Base-by-base conservation (phyloP, 1,139 yeast species). In the Candida anutae region DNA sequence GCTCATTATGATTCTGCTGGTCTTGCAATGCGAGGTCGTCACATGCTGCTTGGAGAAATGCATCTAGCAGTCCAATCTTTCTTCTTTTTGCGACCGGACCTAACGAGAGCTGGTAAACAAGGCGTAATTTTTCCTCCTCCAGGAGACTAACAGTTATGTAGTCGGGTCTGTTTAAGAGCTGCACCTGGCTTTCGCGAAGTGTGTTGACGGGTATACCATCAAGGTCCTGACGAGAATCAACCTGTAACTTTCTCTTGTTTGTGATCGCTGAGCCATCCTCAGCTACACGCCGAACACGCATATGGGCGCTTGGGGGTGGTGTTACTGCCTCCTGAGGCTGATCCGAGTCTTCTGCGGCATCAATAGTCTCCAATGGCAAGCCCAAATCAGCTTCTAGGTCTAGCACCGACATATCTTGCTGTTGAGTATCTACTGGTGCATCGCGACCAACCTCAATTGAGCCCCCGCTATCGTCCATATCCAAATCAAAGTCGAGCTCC, bases 401-500 rank as follows among this genome's bases (percentile, higher is more conserved):
- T n/a, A 29, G 6, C 6, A 23, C 10, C 9, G 15, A 9, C 15
- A 22, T 13, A 5, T 5, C 11, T 10, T 22, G 8, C n/a, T 6
- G 24, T 8, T 13, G 8, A 6, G 9, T 13, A 16, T 6, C 14
- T 5, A 13, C 24, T 5, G 27, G 27, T 21, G 29, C 42, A 27
- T 42, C 51, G 16, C 49, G 42, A 25, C 54, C 56, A 24, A 58
- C 39, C 4, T 24, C 40, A 11, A 52, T 39, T 2, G 66, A 55
- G 3, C 52, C 63, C 28, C 64, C 59, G 46, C 77, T 58, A 3
- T 75, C 77, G 13, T 63, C 45, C 3, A 40, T 36, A 23, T 50
- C 54, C 14, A 58, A 53, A 25, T 66, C 71, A 27, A 72, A 55
- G 31, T 71, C 71, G 28, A 72, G 54, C 32, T 77, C 67, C 48